These are phyloP conservation scores for Sporothrix pseudoabietina DNA, from an alignment of 2,329 filamentous ascomycete genomes.

Conservation along the genomic window DNA sequence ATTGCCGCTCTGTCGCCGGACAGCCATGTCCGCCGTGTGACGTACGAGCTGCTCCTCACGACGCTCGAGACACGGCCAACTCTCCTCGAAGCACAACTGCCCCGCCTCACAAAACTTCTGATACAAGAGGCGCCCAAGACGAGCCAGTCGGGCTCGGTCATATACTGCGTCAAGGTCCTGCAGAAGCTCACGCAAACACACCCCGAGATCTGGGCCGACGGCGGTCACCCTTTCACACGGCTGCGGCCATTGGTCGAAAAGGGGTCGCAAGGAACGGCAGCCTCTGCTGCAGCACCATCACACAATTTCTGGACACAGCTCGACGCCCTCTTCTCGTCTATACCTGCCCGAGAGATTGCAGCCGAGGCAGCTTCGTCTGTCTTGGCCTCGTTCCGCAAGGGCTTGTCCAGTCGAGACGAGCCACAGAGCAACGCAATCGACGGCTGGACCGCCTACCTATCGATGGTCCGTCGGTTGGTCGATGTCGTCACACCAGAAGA, in stretches of 20 bases:
- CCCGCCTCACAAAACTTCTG: conserved; percentile 60
- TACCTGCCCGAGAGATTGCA: conserved; percentile 53
- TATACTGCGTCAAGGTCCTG: conserved; percentile 69
- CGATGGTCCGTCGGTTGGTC: conserved; percentile 59
- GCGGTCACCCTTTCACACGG: conserved; percentile 54
- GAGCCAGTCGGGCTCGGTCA: conserved; percentile 72
- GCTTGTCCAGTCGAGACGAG: conserved; percentile 75
- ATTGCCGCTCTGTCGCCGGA: conserved; percentile 64
- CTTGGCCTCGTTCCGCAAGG: conserved; percentile 67
- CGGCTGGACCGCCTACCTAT: conserved; percentile 77
- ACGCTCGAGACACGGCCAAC: conserved; percentile 53
- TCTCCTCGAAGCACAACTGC: conserved; percentile 53
- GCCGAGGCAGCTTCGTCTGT: conserved; percentile 61
- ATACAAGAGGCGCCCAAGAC: conserved; percentile 73
- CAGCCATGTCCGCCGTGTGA: conserved; percentile 52
- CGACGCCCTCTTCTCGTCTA: conserved; percentile 61
- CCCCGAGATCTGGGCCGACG: conserved; percentile 74
- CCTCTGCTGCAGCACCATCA: conserved; percentile 40
- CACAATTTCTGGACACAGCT: conserved; percentile 72
- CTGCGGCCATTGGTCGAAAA: conserved; percentile 75
- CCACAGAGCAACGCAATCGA: conserved; percentile 65
- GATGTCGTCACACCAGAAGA: conserved; percentile 50
- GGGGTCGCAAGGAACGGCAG: conserved; percentile 75
- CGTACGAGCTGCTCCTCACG: conserved; percentile 54
- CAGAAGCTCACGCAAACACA: conserved; percentile 64